Conservation (phyloP, 352 stramenopile genomes). For the Phytopythium ostracodes region DNA sequence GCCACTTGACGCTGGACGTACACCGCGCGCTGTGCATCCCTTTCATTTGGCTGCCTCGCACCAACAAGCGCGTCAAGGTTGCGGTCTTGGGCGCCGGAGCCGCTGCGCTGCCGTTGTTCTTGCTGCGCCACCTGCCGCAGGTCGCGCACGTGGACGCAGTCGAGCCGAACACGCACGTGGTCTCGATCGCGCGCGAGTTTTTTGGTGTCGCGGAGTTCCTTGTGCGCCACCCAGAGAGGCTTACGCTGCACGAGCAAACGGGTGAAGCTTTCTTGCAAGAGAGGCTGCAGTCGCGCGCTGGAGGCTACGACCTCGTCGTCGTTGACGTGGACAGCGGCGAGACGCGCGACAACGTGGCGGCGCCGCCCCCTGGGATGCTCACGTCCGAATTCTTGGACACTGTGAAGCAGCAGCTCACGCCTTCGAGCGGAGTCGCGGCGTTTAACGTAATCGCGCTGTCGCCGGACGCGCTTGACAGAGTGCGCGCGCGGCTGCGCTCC, state of each 20-base stretch:
- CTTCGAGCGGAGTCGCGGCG: constrained; percentile 26
- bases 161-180: constrained; percentile 46
- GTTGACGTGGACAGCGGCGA: constrained; percentile 66
- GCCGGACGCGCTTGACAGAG: constrained; percentile 16
- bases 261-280: constrained; percentile 40
- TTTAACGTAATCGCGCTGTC: constrained; percentile 62
- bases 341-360: constrained; percentile 25
- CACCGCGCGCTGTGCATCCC: constrained; percentile 56
- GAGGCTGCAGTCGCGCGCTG: constrained; percentile 7
- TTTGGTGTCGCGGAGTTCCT: constrained; percentile 34
- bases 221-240: constrained; percentile 11
- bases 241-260: constrained; percentile 36
- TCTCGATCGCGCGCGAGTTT: constrained; percentile 33
- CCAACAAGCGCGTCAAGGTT: constrained; percentile 16
- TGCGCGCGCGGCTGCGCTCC: constrained; percentile 19
- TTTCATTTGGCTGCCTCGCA: constrained; percentile 20
- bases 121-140: constrained; percentile 30
- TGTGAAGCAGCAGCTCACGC: constrained; percentile 21
- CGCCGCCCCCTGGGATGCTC: constrained; percentile 42
- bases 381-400: constrained; percentile 26
- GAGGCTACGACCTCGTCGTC: constrained; percentile 38
- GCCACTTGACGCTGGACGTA: constrained; percentile 51
- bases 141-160: constrained; percentile 49
- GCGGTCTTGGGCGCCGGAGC: constrained; percentile 55
- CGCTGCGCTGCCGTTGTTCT: constrained; percentile 48